These are phyloP conservation scores for Phaeodactylum tricornutum DNA, from an alignment of 108 stramenopile genomes.

Conservation along the genomic window DNA sequence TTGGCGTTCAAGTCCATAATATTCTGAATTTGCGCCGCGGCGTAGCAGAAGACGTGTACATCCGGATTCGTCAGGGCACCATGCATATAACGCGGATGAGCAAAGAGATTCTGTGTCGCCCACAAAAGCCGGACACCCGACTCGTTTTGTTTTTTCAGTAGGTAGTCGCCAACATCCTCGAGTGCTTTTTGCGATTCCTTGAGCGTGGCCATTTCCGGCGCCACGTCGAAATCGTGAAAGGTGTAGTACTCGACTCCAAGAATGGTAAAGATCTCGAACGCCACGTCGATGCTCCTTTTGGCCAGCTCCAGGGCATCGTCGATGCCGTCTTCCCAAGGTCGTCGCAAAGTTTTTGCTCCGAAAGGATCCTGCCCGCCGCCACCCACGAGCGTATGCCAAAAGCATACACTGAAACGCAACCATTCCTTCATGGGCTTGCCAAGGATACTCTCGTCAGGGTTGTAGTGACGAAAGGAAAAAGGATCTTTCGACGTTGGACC, in stretches of 20 bases:
- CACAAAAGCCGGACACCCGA: slow-evolving; percentile 53
- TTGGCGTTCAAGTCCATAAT: slow-evolving; percentile 46
- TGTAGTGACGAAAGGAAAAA: slow-evolving; percentile 35
- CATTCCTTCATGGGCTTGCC: slow-evolving; percentile 56
- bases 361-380: slow-evolving; percentile 50
- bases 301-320: slow-evolving; percentile 34
- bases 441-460: slow-evolving; percentile 35
- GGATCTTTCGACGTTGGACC: slow-evolving; percentile 29
- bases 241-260: slow-evolving; percentile 57
- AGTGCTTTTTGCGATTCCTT: slow-evolving; percentile 36
- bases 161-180: slow-evolving; percentile 33
- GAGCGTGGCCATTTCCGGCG: slow-evolving; percentile 39
- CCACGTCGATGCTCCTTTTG: slow-evolving; percentile 44
- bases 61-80: slow-evolving; percentile 61
- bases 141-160: slow-evolving; percentile 35
- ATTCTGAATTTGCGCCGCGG: slow-evolving; percentile 50
- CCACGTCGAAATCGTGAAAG: slow-evolving; percentile 58
- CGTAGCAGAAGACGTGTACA: slow-evolving; percentile 38
- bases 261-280: slow-evolving; percentile 56
- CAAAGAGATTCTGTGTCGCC: slow-evolving; percentile 60
- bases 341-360: slow-evolving; percentile 33
- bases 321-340: slow-evolving; percentile 35
- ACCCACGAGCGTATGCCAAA: slow-evolving; percentile 61
- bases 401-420: slow-evolving; percentile 52
- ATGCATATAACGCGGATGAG: slow-evolving; percentile 53